A percentile compares a stretch with the other conserved stretches of the same genome.
These are phyloP conservation scores for Syzygium jambos DNA, from an alignment of 345 rosid species.

Conservation along the genomic window DNA sequence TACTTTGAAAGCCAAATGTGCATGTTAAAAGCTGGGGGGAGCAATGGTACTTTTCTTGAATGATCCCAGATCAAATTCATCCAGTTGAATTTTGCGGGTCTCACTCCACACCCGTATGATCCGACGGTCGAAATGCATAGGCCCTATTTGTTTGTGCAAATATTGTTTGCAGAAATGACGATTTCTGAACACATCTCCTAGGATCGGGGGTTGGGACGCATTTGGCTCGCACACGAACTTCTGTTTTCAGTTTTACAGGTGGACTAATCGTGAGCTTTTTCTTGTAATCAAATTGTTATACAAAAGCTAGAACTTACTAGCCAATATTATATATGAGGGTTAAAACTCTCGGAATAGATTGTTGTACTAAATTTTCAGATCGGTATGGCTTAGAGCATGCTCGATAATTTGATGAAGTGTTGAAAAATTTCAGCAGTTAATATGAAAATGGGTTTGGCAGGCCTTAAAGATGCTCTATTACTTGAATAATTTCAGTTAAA, in stretches of 20 bases:
- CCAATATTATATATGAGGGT: background rate
- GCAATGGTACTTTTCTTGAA: background rate
- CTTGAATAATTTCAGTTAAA: too few species aligned
- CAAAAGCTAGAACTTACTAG: background rate
- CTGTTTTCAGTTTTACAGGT: too few species aligned
- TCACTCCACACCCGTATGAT: background rate
- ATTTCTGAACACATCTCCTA: background rate
- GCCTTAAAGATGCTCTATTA: background rate
- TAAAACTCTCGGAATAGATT: background rate
- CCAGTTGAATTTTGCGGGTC: background rate
- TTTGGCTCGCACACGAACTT: too few species aligned
- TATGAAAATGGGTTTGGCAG: background rate
- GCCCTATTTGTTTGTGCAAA: background rate
- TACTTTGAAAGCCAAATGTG: background rate
- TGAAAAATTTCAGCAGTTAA: background rate
- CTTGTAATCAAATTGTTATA: background rate
- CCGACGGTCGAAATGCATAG: background rate
- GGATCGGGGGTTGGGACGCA: background rate
- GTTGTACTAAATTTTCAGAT: background rate
- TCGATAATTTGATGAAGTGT: background rate
- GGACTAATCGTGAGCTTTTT: background rate
- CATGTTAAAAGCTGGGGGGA: background rate
- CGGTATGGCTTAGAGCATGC: background rate
- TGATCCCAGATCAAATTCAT: background rate
- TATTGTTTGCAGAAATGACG: background rate